phyloP scores from a whole-genome alignment of 2,329 filamentous ascomycete species.

The Dissoconium aciculare region DNA sequence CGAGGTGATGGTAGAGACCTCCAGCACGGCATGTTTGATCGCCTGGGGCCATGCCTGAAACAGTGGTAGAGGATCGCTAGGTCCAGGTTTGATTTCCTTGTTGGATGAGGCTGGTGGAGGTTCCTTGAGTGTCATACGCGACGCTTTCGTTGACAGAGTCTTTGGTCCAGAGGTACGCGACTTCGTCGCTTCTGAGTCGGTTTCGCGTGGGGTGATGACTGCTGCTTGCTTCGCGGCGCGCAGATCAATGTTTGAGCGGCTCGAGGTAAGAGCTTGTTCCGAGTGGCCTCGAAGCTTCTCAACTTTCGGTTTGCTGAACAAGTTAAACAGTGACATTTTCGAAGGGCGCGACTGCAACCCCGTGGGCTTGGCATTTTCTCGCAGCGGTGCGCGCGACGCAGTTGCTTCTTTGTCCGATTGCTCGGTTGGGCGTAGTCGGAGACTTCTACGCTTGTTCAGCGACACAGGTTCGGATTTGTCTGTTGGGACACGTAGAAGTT shows the following conservation, averaged over 20 bases:
- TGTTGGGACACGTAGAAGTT: too few relatives aligned
- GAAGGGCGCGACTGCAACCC: conserved; percentile 11
- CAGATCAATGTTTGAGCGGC: background rate
- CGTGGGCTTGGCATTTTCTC: conserved; percentile 5
- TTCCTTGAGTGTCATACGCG: background rate
- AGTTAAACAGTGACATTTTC: conserved; percentile 35
- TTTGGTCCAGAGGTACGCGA: too few relatives aligned
- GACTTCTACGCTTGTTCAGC: conserved; percentile 10
- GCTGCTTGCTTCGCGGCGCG: background rate
- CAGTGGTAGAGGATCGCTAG: conserved; percentile 47
- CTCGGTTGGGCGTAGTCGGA: conserved; percentile 10
- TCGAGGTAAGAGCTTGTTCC: conserved; percentile 11
- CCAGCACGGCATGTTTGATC: conserved; percentile 56
- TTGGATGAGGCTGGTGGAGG: background rate
- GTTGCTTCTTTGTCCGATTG: conserved; percentile 12
- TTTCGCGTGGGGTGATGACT: too few relatives aligned
- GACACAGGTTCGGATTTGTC: too few relatives aligned
- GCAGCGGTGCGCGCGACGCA: conserved; percentile 11
- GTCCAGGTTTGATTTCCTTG: conserved; percentile 1
- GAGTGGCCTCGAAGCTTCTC: conserved; percentile 33
- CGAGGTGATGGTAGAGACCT: conserved; percentile 50
- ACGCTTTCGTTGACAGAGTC: background rate
- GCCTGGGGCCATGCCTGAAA: conserved; percentile 81
- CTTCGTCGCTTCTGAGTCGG: too few relatives aligned
- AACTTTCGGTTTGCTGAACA: conserved; percentile 37